Percentiles rank a stretch among this genome's conserved stretches.
Conservation (phyloP, 2,329 filamentous ascomycete genomes). For the Paraconiothyrium sp. region DNA sequence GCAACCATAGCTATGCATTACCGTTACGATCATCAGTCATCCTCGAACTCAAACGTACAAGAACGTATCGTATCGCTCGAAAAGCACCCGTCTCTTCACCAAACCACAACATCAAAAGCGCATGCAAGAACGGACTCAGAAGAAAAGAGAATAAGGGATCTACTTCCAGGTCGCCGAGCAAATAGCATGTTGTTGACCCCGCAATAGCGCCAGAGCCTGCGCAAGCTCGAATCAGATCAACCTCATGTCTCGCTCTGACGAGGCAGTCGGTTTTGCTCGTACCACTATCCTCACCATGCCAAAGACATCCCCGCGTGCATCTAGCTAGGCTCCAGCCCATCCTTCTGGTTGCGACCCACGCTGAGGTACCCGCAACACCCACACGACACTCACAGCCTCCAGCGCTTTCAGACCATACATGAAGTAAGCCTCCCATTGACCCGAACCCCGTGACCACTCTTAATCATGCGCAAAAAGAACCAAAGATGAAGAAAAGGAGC, state of each 20-base stretch:
- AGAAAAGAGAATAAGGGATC: slow-evolving; percentile 37
- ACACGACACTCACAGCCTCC: not conserved
- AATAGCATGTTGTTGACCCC: slow-evolving; percentile 31
- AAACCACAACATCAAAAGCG: slow-evolving; percentile 16
- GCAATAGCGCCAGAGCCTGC: slow-evolving; percentile 22
- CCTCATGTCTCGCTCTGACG: slow-evolving; percentile 7
- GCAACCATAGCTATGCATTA: slow-evolving; percentile 2
- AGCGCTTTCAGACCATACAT: slow-evolving; percentile 5
- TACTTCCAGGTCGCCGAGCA: slow-evolving; percentile 32
- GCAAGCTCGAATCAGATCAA: slow-evolving; percentile 18
- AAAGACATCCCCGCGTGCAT: not conserved
- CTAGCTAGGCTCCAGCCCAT: slow-evolving; percentile 2
- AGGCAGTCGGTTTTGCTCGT: slow-evolving; percentile 17
- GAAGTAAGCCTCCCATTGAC: slow-evolving; percentile 7
- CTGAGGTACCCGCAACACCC: not conserved
- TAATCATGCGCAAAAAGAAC: slow-evolving; percentile 22
- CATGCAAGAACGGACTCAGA: slow-evolving; percentile 24
- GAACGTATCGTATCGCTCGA: not conserved
- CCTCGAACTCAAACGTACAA: slow-evolving; percentile 3
- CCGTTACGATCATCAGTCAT: not conserved
- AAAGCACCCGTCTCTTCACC: slow-evolving; percentile 7
- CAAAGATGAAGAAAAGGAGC: slow-evolving; percentile 16
- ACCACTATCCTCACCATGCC: slow-evolving; percentile 1
- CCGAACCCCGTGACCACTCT: slow-evolving; percentile 7
- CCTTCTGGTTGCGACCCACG: not conserved